Base-by-base conservation (phyloP, 495 filamentous ascomycete species). In the Cryomyces minteri region DNA sequence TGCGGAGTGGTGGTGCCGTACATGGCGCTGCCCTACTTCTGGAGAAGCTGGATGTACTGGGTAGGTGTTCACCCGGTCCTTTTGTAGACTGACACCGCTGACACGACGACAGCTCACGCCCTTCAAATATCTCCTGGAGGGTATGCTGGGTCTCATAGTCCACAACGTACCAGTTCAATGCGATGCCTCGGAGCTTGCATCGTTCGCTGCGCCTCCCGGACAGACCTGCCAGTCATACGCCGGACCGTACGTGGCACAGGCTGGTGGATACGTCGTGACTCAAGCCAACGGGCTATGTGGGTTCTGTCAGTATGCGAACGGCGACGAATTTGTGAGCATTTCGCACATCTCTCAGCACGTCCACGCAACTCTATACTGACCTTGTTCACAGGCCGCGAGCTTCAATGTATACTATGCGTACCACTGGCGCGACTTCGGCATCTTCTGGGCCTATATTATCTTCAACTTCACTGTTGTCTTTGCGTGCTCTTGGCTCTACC, bases 1-100 rank as follows among this genome's bases (percentile, higher is more conserved):
- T 77, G 77, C 59, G 74, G 76, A 46, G 70, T 77, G 9, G 61
- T 76, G 55, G 70, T 72, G 12, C 63, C 71, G 0, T 70, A 68
- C 11, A 56, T 50, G 5, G 65, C 62, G 5, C 58, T 74, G 1
- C 67, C 66, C 3, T 63, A 63, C 31, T 55, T 73, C 61, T 76
- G 72, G 71, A 42, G 45, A 34, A 63, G 65, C 46, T 74, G 72
- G 63, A 74, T 74, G 70, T 73, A 74, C 54, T 61, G 63, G 41
- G 18, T 25, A 25, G 18, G 18, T 25, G 18, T 25, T 25, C 18
- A 25, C 18, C 18, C 18, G 18, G 18, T 25, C 18, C 18, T 25
- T 25, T 25, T 25, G 18, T 25, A 25, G 18, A 25, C 18, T 25
- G 18, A 25, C 18, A 25, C 18, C 18, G 18, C 18, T 25, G 18